Evolutionary conservation across 2,329 filamentous ascomycete species (phyloP), one percentile per base, ranked within the genome.

Genomic region (Dothiorella sarmentorum): DNA sequence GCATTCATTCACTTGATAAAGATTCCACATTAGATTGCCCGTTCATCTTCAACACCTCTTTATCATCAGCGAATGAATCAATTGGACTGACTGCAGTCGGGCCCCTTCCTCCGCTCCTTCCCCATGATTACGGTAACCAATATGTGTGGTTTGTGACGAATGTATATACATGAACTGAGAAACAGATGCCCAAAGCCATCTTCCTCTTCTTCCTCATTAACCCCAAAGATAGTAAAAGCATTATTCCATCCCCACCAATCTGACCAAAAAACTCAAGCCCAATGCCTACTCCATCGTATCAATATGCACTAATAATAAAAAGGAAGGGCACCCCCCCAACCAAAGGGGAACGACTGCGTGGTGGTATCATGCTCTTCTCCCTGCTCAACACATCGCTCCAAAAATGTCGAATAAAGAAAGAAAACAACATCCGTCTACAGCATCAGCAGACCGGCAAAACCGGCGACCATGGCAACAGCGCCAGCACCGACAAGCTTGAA

Each of bases 381-480:
- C n/a, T n/a, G n/a, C n/a, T n/a, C n/a, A n/a, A n/a, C 3, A 31
- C 10, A 7, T 13, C 6, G 29, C 29, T 31, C 29, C 29, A 31
- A 31, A 31, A 31, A 7, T 29, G 43, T 7, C 13, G 26, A 26
- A 10, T 9, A 2, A 43, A 9, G 22, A 26, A 18, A 29, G 10
- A 40, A n/a, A 22, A n/a, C 10, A 11, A 15, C 26, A 15, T 18
- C 7, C 31, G 4, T 26, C 20, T 63, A 72, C 59, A 71, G 59
- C n/a, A 65, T 66, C 29, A 70, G 61, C 7, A 73, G 63, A 24
- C 66, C 69, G 20, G 68, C 61, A 17, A 72, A 62, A n/a, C 70
- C 68, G 26, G 69, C 60, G 2, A 73, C 66, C 35, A 73, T 67
- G 15, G 71, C 72, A 20, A 72, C 56, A 2, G 66, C 62, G 4